A percentile compares a stretch with the other conserved stretches of the same genome.
phyloP scores from a whole-genome alignment of 2,329 filamentous ascomycete genomes.

The Blastomyces gilchristii region DNA sequence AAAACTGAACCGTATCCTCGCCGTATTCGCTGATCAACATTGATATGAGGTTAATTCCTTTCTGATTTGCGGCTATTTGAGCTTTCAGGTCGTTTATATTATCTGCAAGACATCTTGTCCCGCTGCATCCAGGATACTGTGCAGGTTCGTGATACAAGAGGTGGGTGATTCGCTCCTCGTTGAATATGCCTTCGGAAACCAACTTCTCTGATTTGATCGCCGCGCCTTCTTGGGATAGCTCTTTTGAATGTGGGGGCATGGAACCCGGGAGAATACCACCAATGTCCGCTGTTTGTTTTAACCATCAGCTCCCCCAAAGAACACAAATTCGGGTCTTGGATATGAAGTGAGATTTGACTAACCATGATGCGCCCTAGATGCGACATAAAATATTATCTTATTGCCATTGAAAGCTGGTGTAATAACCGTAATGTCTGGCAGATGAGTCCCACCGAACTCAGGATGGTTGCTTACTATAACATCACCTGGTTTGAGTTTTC shows the following conservation, averaged over 20 bases:
- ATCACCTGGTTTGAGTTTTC: conserved; percentile 66
- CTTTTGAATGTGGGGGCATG: conserved; percentile 65
- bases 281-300: conserved; percentile 49
- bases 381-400: conserved; percentile 64
- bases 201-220: conserved; percentile 54
- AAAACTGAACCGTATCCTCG: conserved; percentile 61
- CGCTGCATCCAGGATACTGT: conserved; percentile 59
- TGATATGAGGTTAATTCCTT: conserved; percentile 64
- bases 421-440: conserved; percentile 71
- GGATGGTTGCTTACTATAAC: conserved; percentile 78
- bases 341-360: conserved; percentile 41
- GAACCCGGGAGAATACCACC: conserved; percentile 67
- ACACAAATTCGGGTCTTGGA: not conserved
- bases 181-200: conserved; percentile 60
- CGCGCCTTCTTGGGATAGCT: conserved; percentile 55
- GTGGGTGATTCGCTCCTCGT: conserved; percentile 61
- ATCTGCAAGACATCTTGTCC: conserved; percentile 63
- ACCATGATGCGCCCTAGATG: conserved; percentile 61
- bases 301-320: conserved; percentile 9
- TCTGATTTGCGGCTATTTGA: conserved; percentile 71
- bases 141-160: conserved; percentile 61
- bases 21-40: conserved; percentile 64
- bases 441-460: conserved; percentile 71
- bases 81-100: conserved; percentile 77
- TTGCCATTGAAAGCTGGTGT: conserved; percentile 62